phyloP scores from a whole-genome alignment of 345 rosid species.

The Noccaea caerulescens region DNA sequence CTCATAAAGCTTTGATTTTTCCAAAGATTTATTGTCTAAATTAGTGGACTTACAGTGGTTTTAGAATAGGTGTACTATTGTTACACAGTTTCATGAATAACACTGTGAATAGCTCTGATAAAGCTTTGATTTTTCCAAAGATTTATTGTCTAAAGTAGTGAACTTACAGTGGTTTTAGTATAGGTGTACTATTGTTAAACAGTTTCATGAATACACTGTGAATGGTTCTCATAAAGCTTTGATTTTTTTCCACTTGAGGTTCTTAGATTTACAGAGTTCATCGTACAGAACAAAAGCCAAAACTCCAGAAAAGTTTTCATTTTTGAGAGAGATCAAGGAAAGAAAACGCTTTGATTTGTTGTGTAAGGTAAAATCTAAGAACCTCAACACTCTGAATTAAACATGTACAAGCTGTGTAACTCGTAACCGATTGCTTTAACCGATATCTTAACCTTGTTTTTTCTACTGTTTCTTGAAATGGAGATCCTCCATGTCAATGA shows the following conservation, averaged over 20 bases:
- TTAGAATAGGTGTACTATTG: too few relatives aligned
- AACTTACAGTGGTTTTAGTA: too few relatives aligned
- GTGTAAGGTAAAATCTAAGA: constrained; percentile 55
- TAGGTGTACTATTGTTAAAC: too few relatives aligned
- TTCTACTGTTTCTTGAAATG: constrained; percentile 30
- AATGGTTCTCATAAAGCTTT: constrained; percentile 14
- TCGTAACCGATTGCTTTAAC: neutral
- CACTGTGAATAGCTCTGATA: constrained; percentile 1
- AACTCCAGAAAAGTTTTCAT: constrained; percentile 29
- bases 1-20: constrained; percentile 15
- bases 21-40: too few relatives aligned
- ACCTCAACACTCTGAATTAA: neutral
- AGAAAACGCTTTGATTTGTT: constrained; percentile 50
- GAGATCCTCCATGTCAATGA: constrained; percentile 65
- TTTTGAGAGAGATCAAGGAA: constrained; percentile 67
- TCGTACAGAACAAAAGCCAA: neutral
- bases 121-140: neutral
- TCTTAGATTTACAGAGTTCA: constrained; percentile 24
- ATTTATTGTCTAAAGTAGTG: too few relatives aligned
- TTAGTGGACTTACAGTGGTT: too few relatives aligned
- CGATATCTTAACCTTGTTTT: constrained; percentile 14
- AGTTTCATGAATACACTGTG: neutral
- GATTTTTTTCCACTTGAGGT: constrained; percentile 9
- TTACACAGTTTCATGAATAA: neutral
- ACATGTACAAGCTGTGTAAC: neutral